These are phyloP conservation scores for Phlegmacium glaucopus DNA, from an alignment of 768 basidiomycete genomes.

Conservation along the genomic window DNA sequence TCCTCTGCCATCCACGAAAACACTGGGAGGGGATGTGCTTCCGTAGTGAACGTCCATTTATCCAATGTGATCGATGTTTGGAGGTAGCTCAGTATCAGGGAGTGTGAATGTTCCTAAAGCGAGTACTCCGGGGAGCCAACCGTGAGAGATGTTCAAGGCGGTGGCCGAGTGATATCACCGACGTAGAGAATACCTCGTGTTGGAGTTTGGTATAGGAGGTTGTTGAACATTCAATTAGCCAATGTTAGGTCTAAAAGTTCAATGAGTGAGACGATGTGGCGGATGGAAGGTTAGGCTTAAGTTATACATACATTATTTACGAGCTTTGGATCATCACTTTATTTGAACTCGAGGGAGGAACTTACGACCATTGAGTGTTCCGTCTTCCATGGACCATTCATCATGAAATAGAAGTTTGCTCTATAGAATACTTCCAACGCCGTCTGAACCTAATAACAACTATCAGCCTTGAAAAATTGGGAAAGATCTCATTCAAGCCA, in stretches of 20 bases:
- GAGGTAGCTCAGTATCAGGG: slow-evolving; percentile 14
- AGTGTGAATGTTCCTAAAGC: slow-evolving; percentile 58
- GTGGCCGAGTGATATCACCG: slow-evolving; percentile 46
- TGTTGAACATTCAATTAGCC: slow-evolving; percentile 50
- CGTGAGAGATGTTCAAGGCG: slow-evolving; percentile 65
- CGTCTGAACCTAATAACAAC: slow-evolving; percentile 27
- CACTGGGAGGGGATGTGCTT: slow-evolving; percentile 76
- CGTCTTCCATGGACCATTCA: slow-evolving; percentile 24
- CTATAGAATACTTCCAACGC: slow-evolving; percentile 37
- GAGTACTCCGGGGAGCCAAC: slow-evolving; percentile 65
- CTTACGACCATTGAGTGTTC: slow-evolving; percentile 24
- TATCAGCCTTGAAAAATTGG: not conserved
- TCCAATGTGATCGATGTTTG: slow-evolving; percentile 52
- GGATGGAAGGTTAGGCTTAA: too few species aligned
- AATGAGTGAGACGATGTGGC: too few species aligned
- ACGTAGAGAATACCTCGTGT: slow-evolving; percentile 60
- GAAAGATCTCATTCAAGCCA: too few species aligned
- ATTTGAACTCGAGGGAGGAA: slow-evolving; percentile 1
- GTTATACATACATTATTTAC: slow-evolving; percentile 51
- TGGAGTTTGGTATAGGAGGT: slow-evolving; percentile 55
- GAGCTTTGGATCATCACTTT: slow-evolving; percentile 45
- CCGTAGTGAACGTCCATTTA: slow-evolving; percentile 61
- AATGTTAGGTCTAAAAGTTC: slow-evolving; percentile 53
- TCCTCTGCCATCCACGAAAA: slow-evolving; percentile 61
- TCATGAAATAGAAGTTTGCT: slow-evolving; percentile 29